Percentiles rank a stretch among this genome's conserved stretches.
phyloP scores from a whole-genome alignment of 2,329 filamentous ascomycete genomes.

The Fusarium ramigenum region DNA sequence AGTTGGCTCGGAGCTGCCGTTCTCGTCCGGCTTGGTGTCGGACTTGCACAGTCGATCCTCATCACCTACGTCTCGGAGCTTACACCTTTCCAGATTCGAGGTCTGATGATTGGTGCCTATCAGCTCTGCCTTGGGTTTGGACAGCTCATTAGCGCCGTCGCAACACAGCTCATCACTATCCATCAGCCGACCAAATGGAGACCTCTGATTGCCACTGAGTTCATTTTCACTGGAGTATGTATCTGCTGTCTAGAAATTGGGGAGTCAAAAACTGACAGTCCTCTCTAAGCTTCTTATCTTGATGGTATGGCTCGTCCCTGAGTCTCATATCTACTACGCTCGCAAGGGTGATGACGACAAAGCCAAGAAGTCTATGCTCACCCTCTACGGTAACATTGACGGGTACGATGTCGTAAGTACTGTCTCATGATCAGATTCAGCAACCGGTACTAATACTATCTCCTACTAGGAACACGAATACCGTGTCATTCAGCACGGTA shows the following conservation, averaged over 20 bases:
- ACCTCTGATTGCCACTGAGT: neutral
- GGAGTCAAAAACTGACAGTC: neutral
- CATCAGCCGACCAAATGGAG: neutral
- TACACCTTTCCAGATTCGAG: constrained; percentile 17
- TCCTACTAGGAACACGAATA: neutral
- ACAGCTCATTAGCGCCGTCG: neutral
- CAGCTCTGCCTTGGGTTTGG: neutral
- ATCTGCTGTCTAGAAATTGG: neutral
- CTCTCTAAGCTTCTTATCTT: neutral
- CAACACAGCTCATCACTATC: neutral
- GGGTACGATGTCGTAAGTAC: neutral
- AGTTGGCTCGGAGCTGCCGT: neutral
- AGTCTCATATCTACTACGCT: neutral
- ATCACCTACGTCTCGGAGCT: constrained; percentile 16
- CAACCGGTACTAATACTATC: neutral
- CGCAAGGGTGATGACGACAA: neutral
- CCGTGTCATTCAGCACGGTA: neutral
- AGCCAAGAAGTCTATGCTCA: neutral
- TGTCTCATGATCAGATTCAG: neutral
- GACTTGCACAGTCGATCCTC: constrained; percentile 16
- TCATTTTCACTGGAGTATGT: neutral
- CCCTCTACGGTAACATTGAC: neutral
- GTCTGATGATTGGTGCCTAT: constrained; percentile 17
- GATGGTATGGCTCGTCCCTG: neutral
- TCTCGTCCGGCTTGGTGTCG: neutral